Evolutionary conservation across 495 filamentous ascomycete species (phyloP), one percentile per base, ranked within the genome.

Genomic region (Beverwykella pulmonaria): DNA sequence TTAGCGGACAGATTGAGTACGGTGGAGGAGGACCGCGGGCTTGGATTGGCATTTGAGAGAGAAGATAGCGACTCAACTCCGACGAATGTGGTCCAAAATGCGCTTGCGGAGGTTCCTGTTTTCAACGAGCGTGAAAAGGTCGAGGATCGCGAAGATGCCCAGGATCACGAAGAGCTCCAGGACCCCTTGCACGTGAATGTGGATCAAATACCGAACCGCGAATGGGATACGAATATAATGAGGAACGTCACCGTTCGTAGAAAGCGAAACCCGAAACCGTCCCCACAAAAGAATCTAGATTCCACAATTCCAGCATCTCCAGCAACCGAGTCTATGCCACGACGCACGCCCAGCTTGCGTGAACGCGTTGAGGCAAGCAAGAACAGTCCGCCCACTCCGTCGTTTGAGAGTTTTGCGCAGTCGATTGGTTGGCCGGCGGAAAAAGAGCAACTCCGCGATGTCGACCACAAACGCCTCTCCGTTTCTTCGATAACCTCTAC

Each of bases 211-310:
- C 65, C 66, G 2, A 77, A 81, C 54, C 73, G 77, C 71, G 84
- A 85, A 78, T 85, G 84, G 83, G 80, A 86, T 66, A 70, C 75
- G 59, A 82, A 82, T 73, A 75, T 82, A 19, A 79, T 79, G 72
- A 82, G 82, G 79, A 86, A 85, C 81, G 83, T 85, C 29, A 81
- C 71, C 15, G 78, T 87, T 30, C 79, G 80, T 61, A 86, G 81
- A 68, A 82, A 79, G 56, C 70, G 69, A 29, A 71, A 53, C 34
- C 26, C 59, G 20, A 63, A 64, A 25, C 34, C 64, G 15, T 53
- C 65, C 27, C 58, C 63, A 32, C 67, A 67, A 22, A 60, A 65
- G 47, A 53, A 61, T 20, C 26, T 29, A 14, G 50, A 68, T 23
- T 41, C 60, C 41, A 26, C 48, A 23, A 22, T 25, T 12, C 53